These are phyloP conservation scores for Mortierella sp. DNA, from an alignment of 371 early-diverging fungal genomes.

Conservation along the genomic window DNA sequence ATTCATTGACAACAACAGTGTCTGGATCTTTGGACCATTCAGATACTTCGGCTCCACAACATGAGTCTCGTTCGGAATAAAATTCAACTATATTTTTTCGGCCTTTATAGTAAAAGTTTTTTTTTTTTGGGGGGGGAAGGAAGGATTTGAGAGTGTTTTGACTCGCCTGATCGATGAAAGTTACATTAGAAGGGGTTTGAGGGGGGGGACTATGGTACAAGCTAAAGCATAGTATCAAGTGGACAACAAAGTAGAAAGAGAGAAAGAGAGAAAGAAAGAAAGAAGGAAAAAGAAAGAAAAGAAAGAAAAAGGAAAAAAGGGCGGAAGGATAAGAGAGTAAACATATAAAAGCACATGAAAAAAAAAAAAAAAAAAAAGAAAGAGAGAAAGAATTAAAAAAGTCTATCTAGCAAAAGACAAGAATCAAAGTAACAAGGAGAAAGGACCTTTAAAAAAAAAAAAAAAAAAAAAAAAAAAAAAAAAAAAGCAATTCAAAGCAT, in stretches of 20 bases:
- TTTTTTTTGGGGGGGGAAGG: too few relatives aligned
- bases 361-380: background rate
- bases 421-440: background rate
- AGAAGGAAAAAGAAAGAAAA: conserved; percentile 6
- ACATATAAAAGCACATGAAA: background rate
- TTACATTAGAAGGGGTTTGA: background rate
- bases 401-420: background rate
- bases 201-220: conserved; percentile 5
- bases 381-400: conserved; percentile 5
- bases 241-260: background rate
- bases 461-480: background rate
- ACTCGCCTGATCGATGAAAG: too few relatives aligned
- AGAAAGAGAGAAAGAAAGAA: conserved; percentile 1
- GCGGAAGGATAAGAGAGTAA: background rate
- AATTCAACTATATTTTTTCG: too few relatives aligned
- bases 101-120: too few relatives aligned
- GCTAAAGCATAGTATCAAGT: background rate
- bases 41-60: too few relatives aligned
- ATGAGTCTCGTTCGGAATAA: too few relatives aligned
- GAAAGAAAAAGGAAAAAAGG: background rate
- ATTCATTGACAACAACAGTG: too few relatives aligned
- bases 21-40: too few relatives aligned
- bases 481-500: background rate
- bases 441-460: background rate
- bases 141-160: too few relatives aligned